phyloP scores from a whole-genome alignment of 129 eudicot genomes.

The Centaurea solstitialis region DNA sequence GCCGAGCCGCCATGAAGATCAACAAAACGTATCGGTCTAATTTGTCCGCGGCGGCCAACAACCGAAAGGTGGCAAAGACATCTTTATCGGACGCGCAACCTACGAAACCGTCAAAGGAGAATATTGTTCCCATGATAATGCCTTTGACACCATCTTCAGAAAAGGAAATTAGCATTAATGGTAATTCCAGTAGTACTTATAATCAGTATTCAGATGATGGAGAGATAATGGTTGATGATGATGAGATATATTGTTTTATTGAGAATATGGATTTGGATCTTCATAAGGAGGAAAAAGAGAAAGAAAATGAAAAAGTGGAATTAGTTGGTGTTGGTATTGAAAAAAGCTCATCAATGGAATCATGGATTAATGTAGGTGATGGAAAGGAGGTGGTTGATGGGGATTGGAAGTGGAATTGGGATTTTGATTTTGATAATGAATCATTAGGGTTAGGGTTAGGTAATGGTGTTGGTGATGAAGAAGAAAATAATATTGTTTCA shows the following conservation, averaged over 20 bases:
- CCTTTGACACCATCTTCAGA: slow-evolving; percentile 29
- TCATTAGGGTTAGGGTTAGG: slow-evolving; percentile 22
- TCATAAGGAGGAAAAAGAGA: not conserved
- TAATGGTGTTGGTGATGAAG: slow-evolving; percentile 1
- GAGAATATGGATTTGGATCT: slow-evolving; percentile 17
- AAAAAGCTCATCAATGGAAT: slow-evolving; percentile 2
- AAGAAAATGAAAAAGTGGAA: not conserved
- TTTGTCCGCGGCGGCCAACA: not conserved
- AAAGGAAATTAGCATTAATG: slow-evolving; percentile 19
- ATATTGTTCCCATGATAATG: not conserved
- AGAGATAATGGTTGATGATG: not conserved
- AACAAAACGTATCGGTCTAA: slow-evolving; percentile 19
- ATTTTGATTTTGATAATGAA: slow-evolving; percentile 28
- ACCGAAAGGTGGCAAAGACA: no score
- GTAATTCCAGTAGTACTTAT: not conserved
- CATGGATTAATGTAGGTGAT: slow-evolving; percentile 1
- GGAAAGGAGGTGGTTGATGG: not conserved
- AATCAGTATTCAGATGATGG: not conserved
- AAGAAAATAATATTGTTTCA: slow-evolving; percentile 15
- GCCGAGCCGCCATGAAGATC: slow-evolving; percentile 51
- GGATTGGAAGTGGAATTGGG: slow-evolving; percentile 12
- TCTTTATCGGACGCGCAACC: not conserved
- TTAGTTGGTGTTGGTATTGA: not conserved
- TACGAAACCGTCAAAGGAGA: not conserved
- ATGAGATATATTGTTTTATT: slow-evolving; percentile 26